Evolutionary conservation across 2,329 filamentous ascomycete species (phyloP).

Genomic region (Graphilbum sp.): DNA sequence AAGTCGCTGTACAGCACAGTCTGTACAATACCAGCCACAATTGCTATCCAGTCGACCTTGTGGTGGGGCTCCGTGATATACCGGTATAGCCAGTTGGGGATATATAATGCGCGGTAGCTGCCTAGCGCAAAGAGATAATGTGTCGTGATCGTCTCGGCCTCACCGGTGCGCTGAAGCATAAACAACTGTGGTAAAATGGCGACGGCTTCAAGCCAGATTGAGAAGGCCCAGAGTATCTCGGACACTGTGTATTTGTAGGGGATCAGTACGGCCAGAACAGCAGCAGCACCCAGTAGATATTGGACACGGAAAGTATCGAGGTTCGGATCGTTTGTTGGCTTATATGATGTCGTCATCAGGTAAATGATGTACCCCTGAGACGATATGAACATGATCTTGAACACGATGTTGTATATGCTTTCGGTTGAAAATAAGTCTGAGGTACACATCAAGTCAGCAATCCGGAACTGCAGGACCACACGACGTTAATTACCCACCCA

Average conservation of each 20-base stretch:
- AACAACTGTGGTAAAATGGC: conserved; percentile 95
- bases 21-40: conserved; percentile 80
- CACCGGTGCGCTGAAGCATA: conserved; percentile 92
- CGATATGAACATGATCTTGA: conserved; percentile 89
- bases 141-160: conserved; percentile 98
- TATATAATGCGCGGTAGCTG: conserved; percentile 83
- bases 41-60: conserved; percentile 68
- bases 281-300: conserved; percentile 73
- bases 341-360: conserved; percentile 95
- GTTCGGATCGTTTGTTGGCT: conserved; percentile 92
- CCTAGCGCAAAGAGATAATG: conserved; percentile 94
- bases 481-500: conserved; percentile 44
- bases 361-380: conserved; percentile 91
- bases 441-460: too few species aligned
- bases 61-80: conserved; percentile 61
- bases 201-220: conserved; percentile 93
- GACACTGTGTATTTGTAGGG: conserved; percentile 69
- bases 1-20: conserved; percentile 96
- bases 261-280: conserved; percentile 62
- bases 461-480: too few species aligned
- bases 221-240: conserved; percentile 94
- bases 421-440: conserved; percentile 72
- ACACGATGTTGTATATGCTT: conserved; percentile 80
- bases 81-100: conserved; percentile 95
- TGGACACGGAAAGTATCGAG: conserved; percentile 95